Base-by-base conservation (phyloP, 2,329 filamentous ascomycete genomes). In the Onygenales sp. region DNA sequence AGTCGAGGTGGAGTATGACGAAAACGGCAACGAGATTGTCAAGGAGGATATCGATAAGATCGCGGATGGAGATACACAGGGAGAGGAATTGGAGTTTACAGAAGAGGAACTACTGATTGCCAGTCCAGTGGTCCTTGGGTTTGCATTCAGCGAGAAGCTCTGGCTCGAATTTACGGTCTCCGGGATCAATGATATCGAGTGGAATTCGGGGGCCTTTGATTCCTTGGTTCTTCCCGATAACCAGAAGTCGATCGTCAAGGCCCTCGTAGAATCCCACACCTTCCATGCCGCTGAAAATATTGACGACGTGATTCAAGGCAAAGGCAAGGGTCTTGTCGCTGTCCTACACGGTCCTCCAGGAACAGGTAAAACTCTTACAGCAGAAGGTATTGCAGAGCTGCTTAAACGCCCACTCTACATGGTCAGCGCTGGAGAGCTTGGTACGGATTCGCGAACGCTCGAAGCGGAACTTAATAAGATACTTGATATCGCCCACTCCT, bases 111-210 rank as follows among this genome's bases (percentile, higher is more conserved):
- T 93, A 27, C 74, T 95, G 5, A 85, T 94, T 48, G 84, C 89
- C 2, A 92, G 87, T 2, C 86, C 90, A 0, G 84, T 94, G 0
- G 87, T 95, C 0, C 78, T 94, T 1, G 91, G 90, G 0, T 95
- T 95, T 62, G 82, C 88, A 0, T 94, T 95, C 66, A 83, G 82
- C 1, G 88, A 95, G 69, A 95, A 95, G 70, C 76, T 88, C 8
- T 96, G 90, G 91, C 79, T 95, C 0, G 88, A 95, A 66, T 89
- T 95, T 62, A 84, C 83, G 0, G 84, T 96, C 17, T 87, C 86
- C 0, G 84, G 85, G 0, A 79, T 95, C 57, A 80, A 81, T 44
- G 86, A 94, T 3, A 92, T 95, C 57, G 78, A 83, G 37, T 95
- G 87, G 87, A 92, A 95, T 62, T 82, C 87, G 42, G 78, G 82